A percentile compares a stretch with the other conserved stretches of the same genome.
Evolutionary conservation across 257 asterid species (phyloP).

Genomic region (Nicotiana attenuata): DNA sequence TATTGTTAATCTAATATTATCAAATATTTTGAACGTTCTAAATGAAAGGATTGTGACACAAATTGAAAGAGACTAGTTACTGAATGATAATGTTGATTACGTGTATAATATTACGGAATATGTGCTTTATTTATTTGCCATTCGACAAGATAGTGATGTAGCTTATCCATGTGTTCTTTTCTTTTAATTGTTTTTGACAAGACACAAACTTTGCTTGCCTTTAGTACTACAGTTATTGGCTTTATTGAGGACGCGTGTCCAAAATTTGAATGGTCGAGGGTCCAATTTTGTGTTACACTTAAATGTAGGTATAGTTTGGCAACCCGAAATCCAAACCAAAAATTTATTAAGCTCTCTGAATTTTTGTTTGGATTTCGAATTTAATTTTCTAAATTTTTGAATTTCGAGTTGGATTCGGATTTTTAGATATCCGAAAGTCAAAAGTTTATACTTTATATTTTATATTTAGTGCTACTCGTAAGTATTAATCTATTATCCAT

Average conservation of each 20-base stretch:
- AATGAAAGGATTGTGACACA: neutral
- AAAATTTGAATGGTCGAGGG: neutral
- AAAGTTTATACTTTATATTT: too few species aligned
- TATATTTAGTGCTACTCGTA: too few species aligned
- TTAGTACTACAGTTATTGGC: neutral
- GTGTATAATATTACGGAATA: neutral
- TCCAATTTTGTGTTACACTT: too few species aligned
- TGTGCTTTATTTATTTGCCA: neutral
- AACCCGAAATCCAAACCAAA: too few species aligned
- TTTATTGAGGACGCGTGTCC: neutral
- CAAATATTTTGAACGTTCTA: neutral
- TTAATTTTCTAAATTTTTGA: too few species aligned
- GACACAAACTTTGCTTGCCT: neutral
- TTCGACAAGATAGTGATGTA: neutral
- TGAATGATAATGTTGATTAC: neutral
- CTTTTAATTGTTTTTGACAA: neutral
- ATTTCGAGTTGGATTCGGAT: too few species aligned
- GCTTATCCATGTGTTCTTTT: neutral
- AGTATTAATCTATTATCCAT: too few species aligned
- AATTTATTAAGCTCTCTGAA: too few species aligned
- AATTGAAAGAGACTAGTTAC: neutral
- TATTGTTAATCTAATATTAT: too few species aligned
- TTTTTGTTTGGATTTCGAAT: too few species aligned
- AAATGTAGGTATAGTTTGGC: too few species aligned
- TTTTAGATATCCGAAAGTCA: too few species aligned